These are phyloP conservation scores for Bacterosira constricta DNA, from an alignment of 108 stramenopile species.

Conservation along the genomic window DNA sequence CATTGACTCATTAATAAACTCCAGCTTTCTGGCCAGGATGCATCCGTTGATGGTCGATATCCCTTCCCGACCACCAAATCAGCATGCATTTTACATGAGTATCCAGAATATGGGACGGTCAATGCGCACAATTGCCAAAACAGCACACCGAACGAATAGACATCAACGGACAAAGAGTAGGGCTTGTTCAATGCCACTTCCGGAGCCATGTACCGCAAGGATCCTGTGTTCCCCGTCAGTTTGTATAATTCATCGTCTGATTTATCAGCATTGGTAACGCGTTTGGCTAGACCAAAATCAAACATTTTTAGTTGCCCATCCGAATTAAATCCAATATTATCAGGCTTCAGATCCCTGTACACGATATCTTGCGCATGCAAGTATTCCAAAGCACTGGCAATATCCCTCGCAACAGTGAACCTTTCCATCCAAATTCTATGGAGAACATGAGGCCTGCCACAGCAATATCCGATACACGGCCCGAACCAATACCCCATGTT, in stretches of 20 bases:
- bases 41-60: constrained; percentile 67
- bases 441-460: constrained; percentile 69
- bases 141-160: constrained; percentile 86
- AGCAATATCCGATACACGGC: constrained; percentile 76
- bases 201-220: constrained; percentile 80
- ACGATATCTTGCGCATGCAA: constrained; percentile 74
- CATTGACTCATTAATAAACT: constrained; percentile 67
- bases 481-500: constrained; percentile 67
- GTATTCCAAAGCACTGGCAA: constrained; percentile 80
- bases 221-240: constrained; percentile 85
- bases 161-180: constrained; percentile 77
- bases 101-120: constrained; percentile 76
- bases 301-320: constrained; percentile 73
- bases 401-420: constrained; percentile 62
- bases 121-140: constrained; percentile 88
- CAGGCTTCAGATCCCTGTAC: constrained; percentile 76
- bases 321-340: constrained; percentile 76
- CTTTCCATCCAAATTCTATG: constrained; percentile 82
- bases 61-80: constrained; percentile 73
- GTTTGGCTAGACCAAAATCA: constrained; percentile 88
- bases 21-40: constrained; percentile 86
- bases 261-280: constrained; percentile 53
- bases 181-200: constrained; percentile 71
- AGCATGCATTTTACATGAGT: constrained; percentile 74
- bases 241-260: constrained; percentile 56